phyloP scores from a whole-genome alignment of 202 grass and related monocot genomes.

The Thinopyrum obtusiflorum region DNA sequence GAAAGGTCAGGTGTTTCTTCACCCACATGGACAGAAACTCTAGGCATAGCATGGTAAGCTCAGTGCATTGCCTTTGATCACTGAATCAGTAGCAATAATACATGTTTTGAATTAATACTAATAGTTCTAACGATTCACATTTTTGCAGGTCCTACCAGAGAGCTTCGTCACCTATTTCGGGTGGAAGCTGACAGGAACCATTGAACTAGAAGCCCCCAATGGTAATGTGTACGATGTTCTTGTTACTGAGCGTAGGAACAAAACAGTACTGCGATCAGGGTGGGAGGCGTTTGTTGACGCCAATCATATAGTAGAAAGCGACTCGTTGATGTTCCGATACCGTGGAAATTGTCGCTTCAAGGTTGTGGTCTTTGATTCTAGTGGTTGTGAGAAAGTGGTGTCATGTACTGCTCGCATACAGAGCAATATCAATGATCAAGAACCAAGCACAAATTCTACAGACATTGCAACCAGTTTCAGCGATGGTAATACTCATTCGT shows the following conservation, averaged over 20 bases:
- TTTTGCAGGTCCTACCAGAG: conserved; percentile 36
- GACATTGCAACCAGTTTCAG: background rate
- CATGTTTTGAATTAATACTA: background rate
- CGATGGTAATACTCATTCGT: conserved; percentile 1
- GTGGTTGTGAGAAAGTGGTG: conserved; percentile 43
- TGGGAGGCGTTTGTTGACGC: conserved; percentile 44
- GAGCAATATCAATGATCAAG: background rate
- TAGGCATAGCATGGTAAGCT: conserved; percentile 13
- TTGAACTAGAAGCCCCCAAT: conserved; percentile 33
- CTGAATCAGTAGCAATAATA: background rate
- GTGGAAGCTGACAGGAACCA: background rate
- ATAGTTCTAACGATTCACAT: background rate
- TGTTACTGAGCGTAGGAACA: background rate
- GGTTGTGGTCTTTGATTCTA: conserved; percentile 38
- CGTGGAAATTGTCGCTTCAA: conserved; percentile 22
- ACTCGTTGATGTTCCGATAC: conserved; percentile 34
- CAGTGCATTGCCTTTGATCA: background rate
- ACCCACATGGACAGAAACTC: background rate
- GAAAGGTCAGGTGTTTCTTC: background rate
- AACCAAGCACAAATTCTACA: background rate
- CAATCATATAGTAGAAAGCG: conserved; percentile 31
- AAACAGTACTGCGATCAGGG: conserved; percentile 17
- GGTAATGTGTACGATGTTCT: conserved; percentile 32
- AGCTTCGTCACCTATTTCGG: conserved; percentile 29
- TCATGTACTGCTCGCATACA: background rate